phyloP scores from a whole-genome alignment of 805 yeast genomes.

The Groenewaldozyma salmanticensis region DNA sequence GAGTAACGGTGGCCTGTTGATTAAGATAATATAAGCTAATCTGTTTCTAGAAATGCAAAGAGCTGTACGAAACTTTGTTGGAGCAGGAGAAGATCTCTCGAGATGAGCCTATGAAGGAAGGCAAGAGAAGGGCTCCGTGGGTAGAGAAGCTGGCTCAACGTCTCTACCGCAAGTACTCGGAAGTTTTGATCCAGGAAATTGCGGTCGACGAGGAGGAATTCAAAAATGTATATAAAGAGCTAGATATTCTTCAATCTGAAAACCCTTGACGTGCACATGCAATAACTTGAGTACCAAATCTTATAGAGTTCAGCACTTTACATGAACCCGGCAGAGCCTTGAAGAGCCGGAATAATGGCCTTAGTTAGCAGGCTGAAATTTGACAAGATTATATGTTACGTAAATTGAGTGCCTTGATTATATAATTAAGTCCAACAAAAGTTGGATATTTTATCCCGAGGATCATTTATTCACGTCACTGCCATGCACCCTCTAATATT shows the following conservation, averaged over 20 bases:
- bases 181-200: slow-evolving; percentile 16
- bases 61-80: slow-evolving; percentile 17
- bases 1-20: not conserved
- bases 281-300: not conserved
- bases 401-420: no score
- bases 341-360: no score
- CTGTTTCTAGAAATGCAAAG: slow-evolving; percentile 14
- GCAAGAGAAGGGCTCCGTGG: slow-evolving; percentile 12
- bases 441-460: no score
- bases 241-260: slow-evolving; percentile 11
- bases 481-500: no score
- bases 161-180: slow-evolving; percentile 18
- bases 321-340: no score
- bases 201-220: slow-evolving; percentile 21
- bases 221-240: slow-evolving; percentile 10
- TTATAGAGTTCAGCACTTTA: no score
- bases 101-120: slow-evolving; percentile 1
- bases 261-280: not conserved
- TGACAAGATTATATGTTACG: no score
- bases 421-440: no score
- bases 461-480: no score
- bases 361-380: no score
- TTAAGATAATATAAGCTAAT: no score
- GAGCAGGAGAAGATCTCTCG: slow-evolving; percentile 11
- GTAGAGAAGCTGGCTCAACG: slow-evolving; percentile 21